phyloP scores from a whole-genome alignment of 768 basidiomycete species.

The Amanita molliuscula region DNA sequence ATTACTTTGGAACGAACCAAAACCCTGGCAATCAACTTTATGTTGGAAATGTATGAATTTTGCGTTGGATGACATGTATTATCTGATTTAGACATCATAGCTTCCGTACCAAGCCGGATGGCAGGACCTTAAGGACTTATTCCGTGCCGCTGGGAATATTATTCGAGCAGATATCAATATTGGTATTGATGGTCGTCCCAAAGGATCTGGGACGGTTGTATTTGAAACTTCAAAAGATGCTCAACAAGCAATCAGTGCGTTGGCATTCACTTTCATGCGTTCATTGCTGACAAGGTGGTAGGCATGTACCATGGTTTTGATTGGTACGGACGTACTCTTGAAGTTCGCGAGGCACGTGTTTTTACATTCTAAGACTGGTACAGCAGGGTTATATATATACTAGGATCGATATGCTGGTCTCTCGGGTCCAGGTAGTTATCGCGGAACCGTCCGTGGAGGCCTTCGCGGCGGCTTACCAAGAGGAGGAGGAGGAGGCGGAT shows the following conservation, averaged over 20 bases:
- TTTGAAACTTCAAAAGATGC: conserved; percentile 90
- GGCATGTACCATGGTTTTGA: conserved; percentile 97
- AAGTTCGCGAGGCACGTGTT: conserved; percentile 79
- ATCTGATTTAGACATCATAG: conserved; percentile 28
- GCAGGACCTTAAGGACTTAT: conserved; percentile 97
- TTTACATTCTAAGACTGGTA: background rate
- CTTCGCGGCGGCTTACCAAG: conserved; percentile 38
- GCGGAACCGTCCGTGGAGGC: conserved; percentile 48
- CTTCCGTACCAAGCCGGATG: conserved; percentile 96
- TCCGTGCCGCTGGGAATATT: conserved; percentile 92
- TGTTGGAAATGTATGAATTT: conserved; percentile 69
- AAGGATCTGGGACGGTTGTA: conserved; percentile 96
- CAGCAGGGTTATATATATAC: background rate
- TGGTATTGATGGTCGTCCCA: conserved; percentile 84
- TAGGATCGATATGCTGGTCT: conserved; percentile 87
- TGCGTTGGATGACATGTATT: background rate
- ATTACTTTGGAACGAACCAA: conserved; percentile 45
- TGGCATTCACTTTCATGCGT: background rate
- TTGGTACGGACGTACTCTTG: conserved; percentile 92
- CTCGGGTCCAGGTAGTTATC: conserved; percentile 57
- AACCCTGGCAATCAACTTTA: conserved; percentile 91
- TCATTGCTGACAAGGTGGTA: conserved; percentile 18
- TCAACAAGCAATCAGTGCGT: conserved; percentile 81
- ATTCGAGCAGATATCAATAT: conserved; percentile 94
- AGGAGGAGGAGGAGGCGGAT: background rate